phyloP scores from a whole-genome alignment of 495 filamentous ascomycete species.

The Tuber microsphaerosporum region DNA sequence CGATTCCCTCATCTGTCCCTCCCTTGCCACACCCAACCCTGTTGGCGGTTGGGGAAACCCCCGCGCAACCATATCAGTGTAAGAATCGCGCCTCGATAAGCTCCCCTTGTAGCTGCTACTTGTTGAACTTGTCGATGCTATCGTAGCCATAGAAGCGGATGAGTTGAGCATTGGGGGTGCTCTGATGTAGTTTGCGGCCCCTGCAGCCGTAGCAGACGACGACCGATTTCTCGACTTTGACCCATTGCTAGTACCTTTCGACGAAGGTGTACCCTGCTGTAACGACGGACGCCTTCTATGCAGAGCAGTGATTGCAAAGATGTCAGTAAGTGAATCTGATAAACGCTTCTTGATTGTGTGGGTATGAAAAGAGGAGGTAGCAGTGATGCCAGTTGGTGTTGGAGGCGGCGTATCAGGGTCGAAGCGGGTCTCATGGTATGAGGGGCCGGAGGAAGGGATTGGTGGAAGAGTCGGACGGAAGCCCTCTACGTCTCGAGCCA shows the following conservation, averaged over 20 bases:
- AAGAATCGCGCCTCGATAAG: constrained; percentile 37
- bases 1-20: constrained; percentile 37
- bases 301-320: constrained; percentile 32
- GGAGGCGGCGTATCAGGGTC: constrained; percentile 33
- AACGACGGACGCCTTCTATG: constrained; percentile 40
- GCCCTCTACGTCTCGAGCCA: constrained; percentile 30
- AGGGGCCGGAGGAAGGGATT: constrained; percentile 25
- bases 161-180: constrained; percentile 34
- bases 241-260: constrained; percentile 31
- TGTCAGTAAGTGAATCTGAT: constrained; percentile 42
- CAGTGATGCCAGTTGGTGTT: constrained; percentile 33
- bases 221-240: constrained; percentile 40
- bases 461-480: constrained; percentile 34
- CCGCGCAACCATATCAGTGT: constrained; percentile 34
- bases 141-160: constrained; percentile 37
- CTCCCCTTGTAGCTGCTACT: constrained; percentile 30
- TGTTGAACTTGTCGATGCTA: constrained; percentile 37
- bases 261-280: constrained; percentile 33
- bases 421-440: constrained; percentile 31
- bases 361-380: constrained; percentile 29
- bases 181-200: constrained; percentile 23
- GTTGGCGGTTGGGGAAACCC: constrained; percentile 36
- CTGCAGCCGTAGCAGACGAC: constrained; percentile 37
- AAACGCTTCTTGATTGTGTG: constrained; percentile 40
- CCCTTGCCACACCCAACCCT: constrained; percentile 29